Evolutionary conservation across 192 early-diverging fungal species (phyloP).

Genomic region (Geosiphon pyriformis): DNA sequence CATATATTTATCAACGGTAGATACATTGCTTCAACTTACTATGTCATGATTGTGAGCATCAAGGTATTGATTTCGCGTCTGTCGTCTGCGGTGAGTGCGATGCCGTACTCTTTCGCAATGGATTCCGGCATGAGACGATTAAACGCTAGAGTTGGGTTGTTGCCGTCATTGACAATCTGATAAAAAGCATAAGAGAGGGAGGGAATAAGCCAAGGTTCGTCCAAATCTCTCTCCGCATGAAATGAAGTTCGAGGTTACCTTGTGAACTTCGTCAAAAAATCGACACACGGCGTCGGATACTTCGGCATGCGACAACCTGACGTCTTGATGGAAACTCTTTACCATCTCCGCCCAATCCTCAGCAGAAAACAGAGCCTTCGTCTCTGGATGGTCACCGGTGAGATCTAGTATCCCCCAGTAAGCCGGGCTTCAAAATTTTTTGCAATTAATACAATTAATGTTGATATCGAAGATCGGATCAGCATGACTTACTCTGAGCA

Average conservation of each 20-base stretch:
- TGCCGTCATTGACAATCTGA: constrained; percentile 21
- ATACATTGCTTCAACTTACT: too few relatives aligned
- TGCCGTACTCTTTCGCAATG: constrained; percentile 10
- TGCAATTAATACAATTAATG: constrained; percentile 17
- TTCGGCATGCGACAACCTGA: constrained; percentile 12
- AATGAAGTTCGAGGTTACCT: constrained; percentile 22
- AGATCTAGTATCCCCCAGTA: constrained; percentile 24
- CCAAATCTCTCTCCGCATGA: constrained; percentile 12
- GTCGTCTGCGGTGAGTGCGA: constrained; percentile 10
- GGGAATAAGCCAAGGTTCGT: constrained; percentile 11
- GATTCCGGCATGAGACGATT: constrained; percentile 17
- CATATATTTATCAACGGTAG: too few relatives aligned
- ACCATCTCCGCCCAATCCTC: constrained; percentile 20
- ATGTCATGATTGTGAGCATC: constrained; percentile 17
- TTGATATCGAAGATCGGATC: background rate
- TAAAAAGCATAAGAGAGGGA: constrained; percentile 11
- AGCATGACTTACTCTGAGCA: constrained; percentile 23
- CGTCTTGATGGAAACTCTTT: constrained; percentile 19
- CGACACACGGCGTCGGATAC: constrained; percentile 16
- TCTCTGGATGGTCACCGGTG: constrained; percentile 14
- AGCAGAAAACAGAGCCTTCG: constrained; percentile 13
- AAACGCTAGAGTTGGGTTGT: constrained; percentile 5
- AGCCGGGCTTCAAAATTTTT: constrained; percentile 9
- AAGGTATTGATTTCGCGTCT: constrained; percentile 12
- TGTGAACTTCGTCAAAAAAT: constrained; percentile 20